A percentile compares a stretch with the other conserved stretches of the same genome.
These are phyloP conservation scores for Barnettozyma pratensis DNA, from an alignment of 805 yeast species.

Conservation along the genomic window DNA sequence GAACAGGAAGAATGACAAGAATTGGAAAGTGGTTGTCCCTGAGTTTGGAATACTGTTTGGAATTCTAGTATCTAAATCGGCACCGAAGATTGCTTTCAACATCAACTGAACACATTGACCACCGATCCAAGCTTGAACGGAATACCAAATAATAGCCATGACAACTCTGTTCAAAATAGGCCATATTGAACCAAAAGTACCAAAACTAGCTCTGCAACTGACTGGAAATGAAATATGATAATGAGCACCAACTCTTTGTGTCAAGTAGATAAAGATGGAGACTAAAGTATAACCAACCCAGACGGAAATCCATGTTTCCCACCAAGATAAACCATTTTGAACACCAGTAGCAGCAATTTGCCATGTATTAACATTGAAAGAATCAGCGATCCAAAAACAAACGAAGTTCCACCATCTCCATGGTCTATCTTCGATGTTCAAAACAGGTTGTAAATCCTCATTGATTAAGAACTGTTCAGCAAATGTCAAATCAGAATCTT, in stretches of 20 bases:
- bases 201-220: conserved; percentile 75
- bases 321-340: conserved; percentile 74
- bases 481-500: conserved; percentile 37
- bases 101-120: conserved; percentile 77
- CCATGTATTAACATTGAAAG: conserved; percentile 88
- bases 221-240: conserved; percentile 87
- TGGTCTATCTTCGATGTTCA: conserved; percentile 61
- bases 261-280: conserved; percentile 62
- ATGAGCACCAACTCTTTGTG: conserved; percentile 74
- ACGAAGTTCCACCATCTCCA: conserved; percentile 85
- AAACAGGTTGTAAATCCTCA: conserved; percentile 71
- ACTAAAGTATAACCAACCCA: conserved; percentile 78
- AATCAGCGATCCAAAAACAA: conserved; percentile 83
- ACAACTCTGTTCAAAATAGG: conserved; percentile 85
- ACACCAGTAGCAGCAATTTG: conserved; percentile 88
- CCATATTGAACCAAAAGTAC: conserved; percentile 84
- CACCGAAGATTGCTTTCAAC: conserved; percentile 73
- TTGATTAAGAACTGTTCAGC: conserved; percentile 66
- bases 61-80: conserved; percentile 53
- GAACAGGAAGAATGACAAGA: conserved; percentile 73
- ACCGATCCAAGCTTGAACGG: conserved; percentile 82
- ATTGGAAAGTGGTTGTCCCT: conserved; percentile 66
- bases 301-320: conserved; percentile 87
- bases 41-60: conserved; percentile 55
- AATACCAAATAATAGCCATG: conserved; percentile 84